Conservation (phyloP, 345 rosid species). For the Eucalyptus marginata region DNA sequence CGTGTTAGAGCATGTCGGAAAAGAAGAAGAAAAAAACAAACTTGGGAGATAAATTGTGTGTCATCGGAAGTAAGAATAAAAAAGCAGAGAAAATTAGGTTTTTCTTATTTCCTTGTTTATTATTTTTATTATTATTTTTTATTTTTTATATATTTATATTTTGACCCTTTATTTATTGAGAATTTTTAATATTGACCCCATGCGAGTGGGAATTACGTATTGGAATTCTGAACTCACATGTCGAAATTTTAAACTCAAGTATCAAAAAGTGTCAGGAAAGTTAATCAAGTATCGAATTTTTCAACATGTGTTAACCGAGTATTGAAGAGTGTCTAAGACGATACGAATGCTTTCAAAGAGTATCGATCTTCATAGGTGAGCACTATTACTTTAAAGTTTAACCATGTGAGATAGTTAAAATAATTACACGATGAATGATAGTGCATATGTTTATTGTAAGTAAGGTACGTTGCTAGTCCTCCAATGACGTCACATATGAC, state of each 20-base stretch:
- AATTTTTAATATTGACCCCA: too few relatives aligned
- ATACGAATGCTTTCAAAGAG: rapidly evolving
- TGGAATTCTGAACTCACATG: rapidly evolving
- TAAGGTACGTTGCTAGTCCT: neutral
- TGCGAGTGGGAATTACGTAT: rapidly evolving
- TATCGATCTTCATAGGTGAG: too few relatives aligned
- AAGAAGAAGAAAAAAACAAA: too few relatives aligned
- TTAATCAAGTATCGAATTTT: too few relatives aligned
- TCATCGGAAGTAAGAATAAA: too few relatives aligned
- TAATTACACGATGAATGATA: neutral
- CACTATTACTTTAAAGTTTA: neutral
- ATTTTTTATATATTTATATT: too few relatives aligned
- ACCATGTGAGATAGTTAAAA: neutral
- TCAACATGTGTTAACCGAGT: rapidly evolving
- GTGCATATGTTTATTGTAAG: neutral
- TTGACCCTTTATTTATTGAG: too few relatives aligned
- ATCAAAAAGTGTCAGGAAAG: too few relatives aligned
- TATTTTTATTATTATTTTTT: too few relatives aligned
- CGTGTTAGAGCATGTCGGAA: rapidly evolving
- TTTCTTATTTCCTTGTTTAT: too few relatives aligned
- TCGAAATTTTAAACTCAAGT: rapidly evolving
- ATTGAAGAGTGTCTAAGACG: rapidly evolving
- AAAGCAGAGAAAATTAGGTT: too few relatives aligned
- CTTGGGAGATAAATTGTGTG: too few relatives aligned
- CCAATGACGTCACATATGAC: neutral